phyloP scores from a whole-genome alignment of 768 basidiomycete genomes.

The Tephrocybe rancida region DNA sequence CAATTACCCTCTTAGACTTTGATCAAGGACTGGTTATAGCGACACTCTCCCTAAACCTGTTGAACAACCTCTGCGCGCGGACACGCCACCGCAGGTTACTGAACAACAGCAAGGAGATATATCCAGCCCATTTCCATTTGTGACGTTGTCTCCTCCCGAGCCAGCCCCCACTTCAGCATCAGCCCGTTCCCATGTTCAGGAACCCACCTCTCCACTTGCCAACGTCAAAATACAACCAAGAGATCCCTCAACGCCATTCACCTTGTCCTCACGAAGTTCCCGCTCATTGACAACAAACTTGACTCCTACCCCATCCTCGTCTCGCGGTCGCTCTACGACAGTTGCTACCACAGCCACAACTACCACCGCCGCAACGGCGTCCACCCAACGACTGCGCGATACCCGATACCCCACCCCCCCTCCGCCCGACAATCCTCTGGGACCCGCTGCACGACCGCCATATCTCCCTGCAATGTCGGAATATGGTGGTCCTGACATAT shows the following conservation, averaged over 20 bases:
- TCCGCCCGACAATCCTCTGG: conserved; percentile 44
- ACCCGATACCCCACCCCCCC: conserved; percentile 40
- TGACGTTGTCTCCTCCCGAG: conserved; percentile 12
- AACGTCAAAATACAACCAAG: conserved; percentile 1
- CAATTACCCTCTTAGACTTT: neutral
- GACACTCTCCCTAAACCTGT: neutral
- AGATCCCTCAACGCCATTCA: conserved; percentile 2
- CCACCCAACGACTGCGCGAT: conserved; percentile 10
- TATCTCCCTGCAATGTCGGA: conserved; percentile 53
- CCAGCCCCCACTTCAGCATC: neutral
- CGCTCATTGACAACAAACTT: conserved; percentile 9
- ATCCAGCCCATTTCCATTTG: conserved; percentile 13
- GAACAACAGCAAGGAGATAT: neutral
- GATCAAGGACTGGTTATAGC: neutral
- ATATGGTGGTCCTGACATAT: conserved; percentile 47
- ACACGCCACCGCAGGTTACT: neutral
- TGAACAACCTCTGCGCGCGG: neutral
- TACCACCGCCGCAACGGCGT: conserved; percentile 8
- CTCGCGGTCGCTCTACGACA: conserved; percentile 17
- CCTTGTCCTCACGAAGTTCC: conserved; percentile 8
- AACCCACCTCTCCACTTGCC: neutral
- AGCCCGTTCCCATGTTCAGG: neutral
- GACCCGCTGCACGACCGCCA: conserved; percentile 52
- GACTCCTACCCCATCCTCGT: conserved; percentile 3
- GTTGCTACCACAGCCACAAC: conserved; percentile 9